phyloP scores from a whole-genome alignment of 495 filamentous ascomycete genomes.

The Daldinia decipiens region DNA sequence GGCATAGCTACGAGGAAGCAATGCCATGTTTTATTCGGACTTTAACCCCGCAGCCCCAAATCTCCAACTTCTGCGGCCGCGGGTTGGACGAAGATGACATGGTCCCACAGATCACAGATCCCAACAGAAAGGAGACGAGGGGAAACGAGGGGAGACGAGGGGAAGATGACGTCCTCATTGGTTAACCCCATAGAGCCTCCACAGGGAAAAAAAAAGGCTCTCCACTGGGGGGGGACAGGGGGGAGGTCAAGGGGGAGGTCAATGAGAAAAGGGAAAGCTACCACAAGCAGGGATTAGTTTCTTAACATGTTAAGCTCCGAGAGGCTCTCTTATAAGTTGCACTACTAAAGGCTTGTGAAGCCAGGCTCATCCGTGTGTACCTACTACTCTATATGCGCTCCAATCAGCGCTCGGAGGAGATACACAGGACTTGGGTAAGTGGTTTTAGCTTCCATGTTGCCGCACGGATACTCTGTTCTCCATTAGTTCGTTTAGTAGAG shows the following conservation, averaged over 20 bases:
- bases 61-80: slow-evolving; percentile 25
- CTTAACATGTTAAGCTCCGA: slow-evolving; percentile 7
- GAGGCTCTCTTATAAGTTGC: slow-evolving; percentile 19
- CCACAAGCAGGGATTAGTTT: slow-evolving; percentile 19
- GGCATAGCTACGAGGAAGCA: background rate
- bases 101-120: background rate
- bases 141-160: slow-evolving; percentile 5
- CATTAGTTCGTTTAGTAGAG: background rate
- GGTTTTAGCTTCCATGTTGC: slow-evolving; percentile 1
- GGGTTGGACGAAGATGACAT: slow-evolving; percentile 33
- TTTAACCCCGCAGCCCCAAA: slow-evolving; percentile 35
- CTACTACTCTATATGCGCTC: slow-evolving; percentile 26
- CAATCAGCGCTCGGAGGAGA: slow-evolving; percentile 20
- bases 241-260: background rate
- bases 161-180: slow-evolving; percentile 16
- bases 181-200: slow-evolving; percentile 34
- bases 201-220: slow-evolving; percentile 1
- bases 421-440: no score
- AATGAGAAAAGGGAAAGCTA: no score
- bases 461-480: background rate
- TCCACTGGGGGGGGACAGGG: background rate
- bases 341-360: no score
- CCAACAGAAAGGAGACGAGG: slow-evolving; percentile 10
- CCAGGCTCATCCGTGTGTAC: no score
- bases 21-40: slow-evolving; percentile 13